These are phyloP conservation scores for Podospora bellae-mahoneyi DNA, from an alignment of 495 filamentous ascomycete species.

Conservation along the genomic window DNA sequence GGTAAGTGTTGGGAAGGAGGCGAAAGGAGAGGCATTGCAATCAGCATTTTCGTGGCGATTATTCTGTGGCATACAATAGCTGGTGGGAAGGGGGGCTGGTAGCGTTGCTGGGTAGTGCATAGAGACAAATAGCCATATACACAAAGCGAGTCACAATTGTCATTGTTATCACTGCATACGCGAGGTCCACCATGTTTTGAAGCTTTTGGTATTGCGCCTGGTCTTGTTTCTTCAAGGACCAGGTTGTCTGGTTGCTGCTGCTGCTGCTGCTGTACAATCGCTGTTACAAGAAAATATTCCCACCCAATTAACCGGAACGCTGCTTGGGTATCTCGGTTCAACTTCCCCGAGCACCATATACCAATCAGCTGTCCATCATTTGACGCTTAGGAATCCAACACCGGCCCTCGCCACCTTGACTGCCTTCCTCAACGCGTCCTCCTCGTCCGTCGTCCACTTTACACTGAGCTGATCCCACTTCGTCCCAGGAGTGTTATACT, in stretches of 20 bases:
- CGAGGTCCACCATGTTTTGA: too few species aligned
- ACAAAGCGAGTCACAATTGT: background rate
- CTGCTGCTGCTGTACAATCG: too few species aligned
- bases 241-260: too few species aligned
- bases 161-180: background rate
- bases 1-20: background rate
- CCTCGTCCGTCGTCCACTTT: constrained; percentile 87
- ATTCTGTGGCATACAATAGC: background rate
- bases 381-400: constrained; percentile 78
- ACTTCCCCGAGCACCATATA: background rate
- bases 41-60: constrained; percentile 9
- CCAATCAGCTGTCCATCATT: constrained; percentile 33
- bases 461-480: constrained; percentile 87
- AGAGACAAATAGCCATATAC: background rate
- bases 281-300: too few species aligned
- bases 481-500: constrained; percentile 64
- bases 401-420: constrained; percentile 68
- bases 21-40: background rate
- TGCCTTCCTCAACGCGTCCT: constrained; percentile 71
- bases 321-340: background rate
- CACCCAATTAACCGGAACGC: too few species aligned
- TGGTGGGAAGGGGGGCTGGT: background rate
- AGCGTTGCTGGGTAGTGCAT: background rate
- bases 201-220: too few species aligned
- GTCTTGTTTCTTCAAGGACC: too few species aligned